Percentiles rank a stretch among this genome's conserved stretches.
Conservation (phyloP, 257 asterid genomes). For the Coffea canephora region DNA sequence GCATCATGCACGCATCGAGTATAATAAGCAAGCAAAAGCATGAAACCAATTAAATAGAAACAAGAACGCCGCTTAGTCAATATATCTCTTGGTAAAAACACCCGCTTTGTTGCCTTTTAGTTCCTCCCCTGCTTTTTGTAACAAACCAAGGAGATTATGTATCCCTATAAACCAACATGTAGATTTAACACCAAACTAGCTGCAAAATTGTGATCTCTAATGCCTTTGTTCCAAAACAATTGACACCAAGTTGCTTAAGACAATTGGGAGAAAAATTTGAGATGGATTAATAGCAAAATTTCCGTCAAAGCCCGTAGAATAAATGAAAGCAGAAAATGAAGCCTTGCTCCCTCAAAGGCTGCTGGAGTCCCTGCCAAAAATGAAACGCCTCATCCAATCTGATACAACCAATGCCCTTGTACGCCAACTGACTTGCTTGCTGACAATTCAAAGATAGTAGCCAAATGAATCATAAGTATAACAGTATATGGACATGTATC, state of each 20-base stretch:
- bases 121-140: not conserved
- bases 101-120: not conserved
- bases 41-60: not conserved
- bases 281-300: not conserved
- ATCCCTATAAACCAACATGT: not conserved
- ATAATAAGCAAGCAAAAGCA: not conserved
- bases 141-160: not conserved
- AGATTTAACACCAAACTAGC: slow-evolving; percentile 29
- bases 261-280: not conserved
- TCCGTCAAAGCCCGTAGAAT: not conserved
- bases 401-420: slow-evolving; percentile 85
- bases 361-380: slow-evolving; percentile 94
- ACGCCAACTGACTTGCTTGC: slow-evolving; percentile 98
- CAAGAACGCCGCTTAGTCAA: not conserved
- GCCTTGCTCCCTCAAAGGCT: slow-evolving; percentile 44
- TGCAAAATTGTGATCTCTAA: slow-evolving; percentile 35
- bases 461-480: not conserved
- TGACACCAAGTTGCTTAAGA: not conserved
- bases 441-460: slow-evolving; percentile 27
- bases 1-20: not conserved
- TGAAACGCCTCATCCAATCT: slow-evolving; percentile 83
- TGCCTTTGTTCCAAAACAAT: slow-evolving; percentile 6
- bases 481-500: not conserved
- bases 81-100: not conserved
- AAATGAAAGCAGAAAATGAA: not conserved